Conservation (phyloP, 148 eudicot species). For the Cornus florida region DNA sequence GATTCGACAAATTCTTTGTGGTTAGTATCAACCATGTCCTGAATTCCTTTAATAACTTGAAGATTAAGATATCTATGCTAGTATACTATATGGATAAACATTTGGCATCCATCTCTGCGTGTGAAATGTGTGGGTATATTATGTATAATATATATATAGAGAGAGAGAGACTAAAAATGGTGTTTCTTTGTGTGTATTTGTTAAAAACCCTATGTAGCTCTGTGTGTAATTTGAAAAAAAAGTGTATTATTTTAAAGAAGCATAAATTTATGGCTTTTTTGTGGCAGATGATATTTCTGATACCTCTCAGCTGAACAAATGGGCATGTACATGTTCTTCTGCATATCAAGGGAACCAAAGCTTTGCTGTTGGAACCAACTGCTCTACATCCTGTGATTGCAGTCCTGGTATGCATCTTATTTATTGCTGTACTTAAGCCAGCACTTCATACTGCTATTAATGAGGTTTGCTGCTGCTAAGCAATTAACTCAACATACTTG, state of each 20-base stretch:
- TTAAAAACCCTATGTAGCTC: background rate
- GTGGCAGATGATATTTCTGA: slow-evolving; percentile 47
- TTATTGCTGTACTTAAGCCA: background rate
- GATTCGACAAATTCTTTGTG: slow-evolving; percentile 47
- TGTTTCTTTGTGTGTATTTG: too few relatives aligned
- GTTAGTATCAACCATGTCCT: slow-evolving; percentile 39
- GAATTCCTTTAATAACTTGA: background rate
- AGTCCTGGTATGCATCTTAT: slow-evolving; percentile 52
- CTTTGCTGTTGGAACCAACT: slow-evolving; percentile 41
- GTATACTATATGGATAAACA: background rate
- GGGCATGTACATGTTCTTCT: slow-evolving; percentile 72
- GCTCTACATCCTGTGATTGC: slow-evolving; percentile 80
- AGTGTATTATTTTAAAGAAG: background rate
- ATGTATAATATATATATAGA: too few relatives aligned
- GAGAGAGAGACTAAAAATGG: too few relatives aligned
- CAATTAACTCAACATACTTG: background rate
- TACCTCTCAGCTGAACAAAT: slow-evolving; percentile 42
- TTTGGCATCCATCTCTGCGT: too few relatives aligned
- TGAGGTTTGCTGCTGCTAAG: slow-evolving; percentile 5
- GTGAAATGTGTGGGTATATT: too few relatives aligned
- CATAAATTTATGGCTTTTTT: slow-evolving; percentile 2
- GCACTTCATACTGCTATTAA: background rate
- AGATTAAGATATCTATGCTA: background rate
- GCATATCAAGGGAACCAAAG: slow-evolving; percentile 38
- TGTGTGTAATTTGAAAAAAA: slow-evolving; percentile 6